phyloP scores from a whole-genome alignment of 2,329 filamentous ascomycete genomes.

The Diaporthe sp. region DNA sequence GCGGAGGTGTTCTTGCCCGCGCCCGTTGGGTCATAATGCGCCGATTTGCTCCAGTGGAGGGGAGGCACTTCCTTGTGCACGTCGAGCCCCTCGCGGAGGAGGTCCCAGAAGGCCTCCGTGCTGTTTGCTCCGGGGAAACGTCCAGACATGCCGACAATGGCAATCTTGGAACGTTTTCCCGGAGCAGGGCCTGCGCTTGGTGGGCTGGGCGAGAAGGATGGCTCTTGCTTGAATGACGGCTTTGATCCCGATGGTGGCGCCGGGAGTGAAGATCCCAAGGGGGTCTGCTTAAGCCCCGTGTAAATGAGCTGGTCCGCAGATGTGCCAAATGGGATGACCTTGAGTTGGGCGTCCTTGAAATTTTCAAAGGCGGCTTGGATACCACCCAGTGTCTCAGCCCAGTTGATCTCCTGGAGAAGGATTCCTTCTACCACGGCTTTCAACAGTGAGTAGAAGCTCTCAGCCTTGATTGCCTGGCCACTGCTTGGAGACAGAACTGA shows the following conservation, averaged over 20 bases:
- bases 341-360: slow-evolving; percentile 41
- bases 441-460: slow-evolving; percentile 46
- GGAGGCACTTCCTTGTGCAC: slow-evolving; percentile 39
- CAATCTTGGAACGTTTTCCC: slow-evolving; percentile 73
- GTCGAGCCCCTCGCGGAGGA: slow-evolving; percentile 38
- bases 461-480: slow-evolving; percentile 47
- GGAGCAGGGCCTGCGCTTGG: not conserved
- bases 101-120: slow-evolving; percentile 42
- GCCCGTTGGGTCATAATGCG: slow-evolving; percentile 76
- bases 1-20: slow-evolving; percentile 70
- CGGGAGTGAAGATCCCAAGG: not conserved
- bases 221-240: slow-evolving; percentile 17
- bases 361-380: slow-evolving; percentile 46
- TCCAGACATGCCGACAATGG: slow-evolving; percentile 79
- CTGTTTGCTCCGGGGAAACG: slow-evolving; percentile 36
- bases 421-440: slow-evolving; percentile 49
- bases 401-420: slow-evolving; percentile 48
- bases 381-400: slow-evolving; percentile 44
- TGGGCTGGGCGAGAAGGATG: slow-evolving; percentile 8
- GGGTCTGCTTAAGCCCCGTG: slow-evolving; percentile 14
- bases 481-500: slow-evolving; percentile 55
- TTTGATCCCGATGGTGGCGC: not conserved
- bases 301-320: slow-evolving; percentile 27
- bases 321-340: slow-evolving; percentile 8
- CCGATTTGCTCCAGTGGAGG: slow-evolving; percentile 59